These are phyloP conservation scores for Geranium rotundifolium DNA, from an alignment of 345 rosid species.

Conservation along the genomic window DNA sequence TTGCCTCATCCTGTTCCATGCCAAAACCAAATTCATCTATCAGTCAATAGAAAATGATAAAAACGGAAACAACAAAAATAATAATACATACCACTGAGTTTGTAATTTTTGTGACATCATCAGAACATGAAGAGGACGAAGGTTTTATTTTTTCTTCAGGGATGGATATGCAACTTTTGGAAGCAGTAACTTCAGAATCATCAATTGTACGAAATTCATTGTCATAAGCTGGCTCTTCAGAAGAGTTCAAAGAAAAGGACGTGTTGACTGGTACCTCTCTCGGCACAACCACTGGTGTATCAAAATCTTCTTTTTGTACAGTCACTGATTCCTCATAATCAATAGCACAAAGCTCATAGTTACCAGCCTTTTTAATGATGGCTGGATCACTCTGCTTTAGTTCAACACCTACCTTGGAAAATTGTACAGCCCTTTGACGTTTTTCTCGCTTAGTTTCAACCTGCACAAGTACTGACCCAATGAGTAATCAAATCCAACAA, in stretches of 20 bases:
- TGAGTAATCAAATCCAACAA: not conserved
- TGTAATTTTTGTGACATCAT: constrained; percentile 13
- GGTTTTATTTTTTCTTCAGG: constrained; percentile 12
- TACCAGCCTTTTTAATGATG: constrained; percentile 10
- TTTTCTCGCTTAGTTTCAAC: constrained; percentile 49
- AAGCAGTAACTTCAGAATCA: constrained; percentile 15
- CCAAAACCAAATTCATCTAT: constrained; percentile 10
- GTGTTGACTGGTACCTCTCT: constrained; percentile 9
- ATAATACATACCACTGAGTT: constrained; percentile 26
- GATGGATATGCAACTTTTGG: constrained; percentile 1
- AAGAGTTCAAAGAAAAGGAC: constrained; percentile 11
- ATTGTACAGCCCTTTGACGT: constrained; percentile 43
- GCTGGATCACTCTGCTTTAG: constrained; percentile 18
- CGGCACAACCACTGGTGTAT: constrained; percentile 9
- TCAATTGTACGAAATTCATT: constrained; percentile 8
- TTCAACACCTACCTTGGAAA: constrained; percentile 48
- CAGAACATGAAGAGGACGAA: constrained; percentile 1
- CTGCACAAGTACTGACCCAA: constrained; percentile 21
- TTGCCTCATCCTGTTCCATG: constrained; percentile 26
- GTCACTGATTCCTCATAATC: not conserved
- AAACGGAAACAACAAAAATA: too few species aligned
- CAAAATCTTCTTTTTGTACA: not conserved
- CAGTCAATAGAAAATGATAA: constrained; percentile 3
- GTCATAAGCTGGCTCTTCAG: constrained; percentile 8
- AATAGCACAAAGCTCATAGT: constrained; percentile 2